phyloP scores from a whole-genome alignment of 1,284 basidiomycete genomes.

The Erythrobasidium hasegawianum region DNA sequence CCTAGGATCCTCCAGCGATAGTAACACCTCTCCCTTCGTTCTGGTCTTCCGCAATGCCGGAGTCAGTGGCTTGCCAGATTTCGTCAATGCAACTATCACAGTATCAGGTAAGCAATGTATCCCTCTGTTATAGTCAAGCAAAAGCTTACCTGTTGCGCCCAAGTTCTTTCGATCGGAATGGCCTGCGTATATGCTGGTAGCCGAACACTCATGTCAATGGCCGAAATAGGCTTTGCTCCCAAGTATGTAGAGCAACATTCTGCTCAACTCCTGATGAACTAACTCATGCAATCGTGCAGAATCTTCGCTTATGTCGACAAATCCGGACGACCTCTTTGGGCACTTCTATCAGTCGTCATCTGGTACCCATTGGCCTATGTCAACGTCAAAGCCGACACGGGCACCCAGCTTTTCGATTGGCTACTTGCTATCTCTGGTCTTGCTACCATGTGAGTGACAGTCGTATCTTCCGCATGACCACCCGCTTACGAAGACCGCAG shows the following conservation, averaged over 20 bases:
- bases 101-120: slow-evolving; percentile 30
- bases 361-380: slow-evolving; percentile 51
- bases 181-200: slow-evolving; percentile 50
- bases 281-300: slow-evolving; percentile 49
- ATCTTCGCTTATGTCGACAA: slow-evolving; percentile 55
- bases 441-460: slow-evolving; percentile 48
- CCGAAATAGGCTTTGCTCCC: slow-evolving; percentile 38
- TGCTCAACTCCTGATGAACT: slow-evolving; percentile 36
- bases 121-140: slow-evolving; percentile 5
- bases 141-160: neutral
- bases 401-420: slow-evolving; percentile 50
- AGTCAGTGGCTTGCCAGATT: slow-evolving; percentile 52
- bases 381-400: slow-evolving; percentile 35
- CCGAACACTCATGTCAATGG: slow-evolving; percentile 47
- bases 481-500: slow-evolving; percentile 36
- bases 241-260: slow-evolving; percentile 48
- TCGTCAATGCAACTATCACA: slow-evolving; percentile 54
- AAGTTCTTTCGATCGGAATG: slow-evolving; percentile 51
- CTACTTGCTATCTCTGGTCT: slow-evolving; percentile 55
- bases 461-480: slow-evolving; percentile 51
- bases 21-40: slow-evolving; percentile 55
- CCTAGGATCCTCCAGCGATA: slow-evolving; percentile 44
- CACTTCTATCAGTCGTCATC: slow-evolving; percentile 49
- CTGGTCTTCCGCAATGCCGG: slow-evolving; percentile 51
- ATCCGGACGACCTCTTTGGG: slow-evolving; percentile 53